Evolutionary conservation across 1,284 basidiomycete species (phyloP), one percentile per base, ranked within the genome.

Genomic region (Malassezia cuniculi): DNA sequence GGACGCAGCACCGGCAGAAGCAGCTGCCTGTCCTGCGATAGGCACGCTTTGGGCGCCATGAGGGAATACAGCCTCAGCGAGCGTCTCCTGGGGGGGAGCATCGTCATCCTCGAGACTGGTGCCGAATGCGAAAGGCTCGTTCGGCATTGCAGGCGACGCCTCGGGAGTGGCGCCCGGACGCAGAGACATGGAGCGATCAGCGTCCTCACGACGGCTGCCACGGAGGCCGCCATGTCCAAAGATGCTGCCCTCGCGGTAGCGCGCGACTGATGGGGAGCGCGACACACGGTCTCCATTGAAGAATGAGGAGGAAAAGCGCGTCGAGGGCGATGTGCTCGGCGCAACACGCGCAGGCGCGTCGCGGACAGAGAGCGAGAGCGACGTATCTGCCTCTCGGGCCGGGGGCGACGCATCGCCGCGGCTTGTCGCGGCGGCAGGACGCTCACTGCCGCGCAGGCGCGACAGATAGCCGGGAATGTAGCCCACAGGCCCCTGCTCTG

Each of bases 191-290:
- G 42, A 45, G 4, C 36, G 36, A 19, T 45, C 42, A 10, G 34
- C 24, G 9, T 29, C 37, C 3, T 39, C 42, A 4, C 12, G 8
- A 24, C 27, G 36, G 12, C n/a, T 36, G 8, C 56, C 56, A 10
- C 56, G 54, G 17, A 59, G 37, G n/a, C 56, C 54, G 6, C 52
- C 49, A 8, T 40, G 41, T 14, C 56, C 56, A 47, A 59, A 59
- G 42, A 59, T 56, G 37, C 56, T 59, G 27, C 42, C 42, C 31
- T 54, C 54, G 22, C 53, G 50, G 17, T 32, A 46, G 29, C 38
- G 20, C 44, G 46, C 11, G 41, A 44, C 4, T 38, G 47, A 4
- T 39, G 49, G 17, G 47, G 44, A 6, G 41, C 36, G 5, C 42
- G 42, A 29, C 41, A 36, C 12, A 12, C 47, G 53, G 34, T 46